Evolutionary conservation across 73 alveolate genomes (phyloP).

Genomic region (Paramecium tetraurelia): DNA sequence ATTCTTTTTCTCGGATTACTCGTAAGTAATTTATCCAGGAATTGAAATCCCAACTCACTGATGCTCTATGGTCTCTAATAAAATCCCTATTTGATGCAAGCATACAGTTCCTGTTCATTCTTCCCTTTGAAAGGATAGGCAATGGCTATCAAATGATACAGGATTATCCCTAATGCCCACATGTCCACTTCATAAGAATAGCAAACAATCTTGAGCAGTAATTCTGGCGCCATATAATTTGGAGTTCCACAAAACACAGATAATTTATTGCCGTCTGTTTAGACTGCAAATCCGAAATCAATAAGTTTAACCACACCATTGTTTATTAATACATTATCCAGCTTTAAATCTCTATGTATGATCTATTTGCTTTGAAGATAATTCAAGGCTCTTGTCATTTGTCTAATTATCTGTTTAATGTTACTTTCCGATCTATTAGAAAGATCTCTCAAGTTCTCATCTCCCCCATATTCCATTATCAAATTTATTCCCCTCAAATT

Average conservation of each 20-base stretch:
- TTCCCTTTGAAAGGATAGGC: conserved; percentile 7
- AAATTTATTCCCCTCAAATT: not conserved
- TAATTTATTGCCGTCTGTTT: not conserved
- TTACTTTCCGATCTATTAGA: not conserved
- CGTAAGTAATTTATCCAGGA: not conserved
- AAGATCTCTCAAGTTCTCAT: not conserved
- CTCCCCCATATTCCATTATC: conserved; percentile 38
- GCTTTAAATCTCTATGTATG: conserved; percentile 28
- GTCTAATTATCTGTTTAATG: not conserved
- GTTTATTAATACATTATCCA: not conserved
- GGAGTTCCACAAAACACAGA: conserved; percentile 44
- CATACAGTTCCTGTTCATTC: not conserved
- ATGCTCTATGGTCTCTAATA: not conserved
- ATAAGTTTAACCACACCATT: not conserved
- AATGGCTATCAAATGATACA: not conserved
- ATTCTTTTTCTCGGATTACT: conserved; percentile 12
- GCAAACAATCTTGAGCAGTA: not conserved
- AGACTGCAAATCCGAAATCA: conserved; percentile 36
- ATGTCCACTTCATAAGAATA: conserved; percentile 40
- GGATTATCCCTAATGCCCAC: conserved; percentile 26
- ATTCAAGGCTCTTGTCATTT: not conserved
- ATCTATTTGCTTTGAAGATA: not conserved
- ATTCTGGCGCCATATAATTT: conserved; percentile 50
- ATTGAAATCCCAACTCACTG: not conserved
- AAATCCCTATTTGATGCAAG: not conserved